phyloP scores from a whole-genome alignment of 768 basidiomycete species.

The Pulveroboletus frians region DNA sequence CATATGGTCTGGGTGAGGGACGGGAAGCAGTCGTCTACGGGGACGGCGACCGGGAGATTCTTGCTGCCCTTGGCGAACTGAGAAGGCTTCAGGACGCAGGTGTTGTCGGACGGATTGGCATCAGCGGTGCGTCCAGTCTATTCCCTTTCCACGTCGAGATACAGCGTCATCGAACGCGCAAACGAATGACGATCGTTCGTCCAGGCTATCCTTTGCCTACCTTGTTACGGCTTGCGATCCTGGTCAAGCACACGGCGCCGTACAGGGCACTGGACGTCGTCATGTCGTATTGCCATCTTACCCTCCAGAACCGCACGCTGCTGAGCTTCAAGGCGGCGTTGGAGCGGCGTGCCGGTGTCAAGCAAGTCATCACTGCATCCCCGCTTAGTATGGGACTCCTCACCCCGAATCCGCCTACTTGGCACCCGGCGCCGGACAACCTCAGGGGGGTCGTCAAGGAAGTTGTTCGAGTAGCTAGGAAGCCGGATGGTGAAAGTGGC shows the following conservation, averaged over 20 bases:
- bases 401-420: slow-evolving; percentile 49
- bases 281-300: slow-evolving; percentile 78
- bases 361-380: slow-evolving; percentile 70
- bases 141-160: not conserved
- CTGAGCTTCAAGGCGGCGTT: slow-evolving; percentile 53
- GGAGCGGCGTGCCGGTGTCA: slow-evolving; percentile 55
- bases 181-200: not conserved
- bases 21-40: slow-evolving; percentile 55
- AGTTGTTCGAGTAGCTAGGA: slow-evolving; percentile 30
- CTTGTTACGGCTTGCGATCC: slow-evolving; percentile 74
- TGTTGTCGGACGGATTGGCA: slow-evolving; percentile 66
- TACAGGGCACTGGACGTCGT: slow-evolving; percentile 72
- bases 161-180: not conserved
- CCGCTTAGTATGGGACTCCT: slow-evolving; percentile 84
- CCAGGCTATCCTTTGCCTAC: slow-evolving; percentile 78
- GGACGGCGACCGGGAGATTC: slow-evolving; percentile 65
- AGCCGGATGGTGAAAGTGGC: slow-evolving; percentile 36
- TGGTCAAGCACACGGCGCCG: slow-evolving; percentile 62
- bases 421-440: slow-evolving; percentile 70
- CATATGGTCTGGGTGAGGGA: slow-evolving; percentile 61
- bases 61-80: slow-evolving; percentile 64
- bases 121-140: slow-evolving; percentile 51
- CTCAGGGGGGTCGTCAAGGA: slow-evolving; percentile 41
- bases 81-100: slow-evolving; percentile 69
- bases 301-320: slow-evolving; percentile 65